Evolutionary conservation across 2,329 filamentous ascomycete genomes (phyloP), one percentile per base, ranked within the genome.

Genomic region (Fusarium dlaminii): DNA sequence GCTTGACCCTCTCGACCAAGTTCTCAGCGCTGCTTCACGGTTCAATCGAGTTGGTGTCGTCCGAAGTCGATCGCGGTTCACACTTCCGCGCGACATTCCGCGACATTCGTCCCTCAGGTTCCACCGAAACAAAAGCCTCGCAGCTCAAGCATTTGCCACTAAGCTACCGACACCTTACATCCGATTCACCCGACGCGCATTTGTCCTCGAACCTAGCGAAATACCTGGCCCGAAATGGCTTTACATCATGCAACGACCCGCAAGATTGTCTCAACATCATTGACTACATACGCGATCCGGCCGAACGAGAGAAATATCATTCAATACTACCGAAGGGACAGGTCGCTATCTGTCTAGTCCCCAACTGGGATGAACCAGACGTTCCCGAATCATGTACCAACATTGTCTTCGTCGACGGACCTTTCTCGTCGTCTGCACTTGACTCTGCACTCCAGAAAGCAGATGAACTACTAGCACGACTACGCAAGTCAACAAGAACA

Each of bases 1-100:
- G 85, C 1, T 72, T 87, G 20, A 85, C 84, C 0, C 75, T 87
- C 1, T 81, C 85, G 8, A 75, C 78, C 14, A 85, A 84, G 43
- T 82, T 85, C 27, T 84, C 85, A 1, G 75, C 78, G 3, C 76
- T 84, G 0, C 78, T 87, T 18, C 76, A 83, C 15, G 85, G 85
- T 0, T 76, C 75, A 5, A 71, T 86, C 1, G 76, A 69, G 1
- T 63, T 87, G 54, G 75, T 86, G 0, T 81, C 80, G 0, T 86
- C 85, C 0, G 72, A 75, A 15, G 34, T 79, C 7, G 78, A 77
- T 5, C 65, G 68, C 17, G 85, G 84, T 1, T 86, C 85, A 2
- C 82, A 85, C 64, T 86, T 86, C 63, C 72, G 75, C 49, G 77
- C 74, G 4, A 76, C 66, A 0, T 79, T 80, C 36, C 48, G 37